Base-by-base conservation (phyloP, 805 yeast genomes). In the Lipomyces yamanashiensis region DNA sequence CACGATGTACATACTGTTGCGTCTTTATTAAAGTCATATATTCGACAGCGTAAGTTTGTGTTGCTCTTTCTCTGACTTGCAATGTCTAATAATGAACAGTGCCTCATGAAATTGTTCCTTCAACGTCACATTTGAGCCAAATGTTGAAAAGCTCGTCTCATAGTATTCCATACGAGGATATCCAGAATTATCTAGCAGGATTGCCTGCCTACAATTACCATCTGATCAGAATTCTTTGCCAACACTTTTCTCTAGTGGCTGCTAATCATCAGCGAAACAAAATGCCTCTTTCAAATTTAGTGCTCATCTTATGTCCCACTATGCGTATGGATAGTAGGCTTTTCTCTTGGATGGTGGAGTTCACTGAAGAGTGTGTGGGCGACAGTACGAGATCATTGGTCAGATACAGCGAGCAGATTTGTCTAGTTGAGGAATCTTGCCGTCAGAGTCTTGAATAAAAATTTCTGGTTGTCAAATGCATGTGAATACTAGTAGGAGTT, bases 261-360 rank as follows among this genome's bases (percentile, higher is more conserved):
- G 56, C 41, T 5, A 34, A 64, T 13, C 36, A 62, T 23, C 48
- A 60, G 37, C 44, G 19, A 17, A 74, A 74, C 63, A 61, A 70
- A 13, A 74, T 74, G 77, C 51, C 76, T 15, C 57, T 70, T 10
- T 62, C 68, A 15, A 74, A 73, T 57, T 58, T 74, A 55, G 70
- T 75, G 13, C 62, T 73, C 40, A 69, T 74, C 12, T 64, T 74
- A 12, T 71, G 74, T 37, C 77, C 77, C 2, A 72, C 77, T 7
- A 60, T 74, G 61, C 62, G 73, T 15, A 68, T 75, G 41, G 71
- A 70, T 54, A 62, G 58, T 56, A 62, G 45, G 48, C 63, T 49
- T 54, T 74, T 58, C 62, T 71, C 58, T 17, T 67, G 68, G 71
- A 61, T 74, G 48, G 67, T 74, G 36, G 62, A 56, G 39, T 43